These are phyloP conservation scores for Cryptococcus amylolentus DNA, from an alignment of 1,284 basidiomycete species.

Conservation along the genomic window DNA sequence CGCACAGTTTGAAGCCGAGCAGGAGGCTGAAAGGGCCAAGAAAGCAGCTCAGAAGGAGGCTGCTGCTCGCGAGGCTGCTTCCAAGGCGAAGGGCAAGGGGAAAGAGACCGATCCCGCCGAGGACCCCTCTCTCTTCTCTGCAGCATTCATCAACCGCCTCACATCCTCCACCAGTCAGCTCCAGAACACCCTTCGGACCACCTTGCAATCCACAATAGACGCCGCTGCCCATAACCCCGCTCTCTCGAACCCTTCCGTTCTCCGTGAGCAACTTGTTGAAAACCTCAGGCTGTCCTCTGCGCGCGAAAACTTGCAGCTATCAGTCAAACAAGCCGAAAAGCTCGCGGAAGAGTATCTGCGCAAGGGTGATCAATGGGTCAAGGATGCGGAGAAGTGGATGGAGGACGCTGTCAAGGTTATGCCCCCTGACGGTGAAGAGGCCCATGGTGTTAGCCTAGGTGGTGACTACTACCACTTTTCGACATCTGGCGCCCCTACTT, in stretches of 20 bases:
- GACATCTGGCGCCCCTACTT: conserved; percentile 16
- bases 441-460: conserved; percentile 52
- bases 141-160: conserved; percentile 32
- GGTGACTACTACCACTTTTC: conserved; percentile 70
- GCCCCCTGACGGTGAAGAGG: conserved; percentile 63
- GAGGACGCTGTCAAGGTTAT: conserved; percentile 76
- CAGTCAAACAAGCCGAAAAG: conserved; percentile 70
- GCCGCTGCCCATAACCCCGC: conserved; percentile 54
- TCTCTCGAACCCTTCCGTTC: conserved; percentile 41
- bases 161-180: conserved; percentile 36
- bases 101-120: conserved; percentile 21
- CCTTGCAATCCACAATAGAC: conserved; percentile 59
- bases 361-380: conserved; percentile 65
- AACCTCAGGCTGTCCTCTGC: conserved; percentile 59
- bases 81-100: conserved; percentile 30
- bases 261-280: conserved; percentile 62
- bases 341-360: conserved; percentile 63
- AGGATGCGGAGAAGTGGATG: conserved; percentile 64
- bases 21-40: conserved; percentile 23
- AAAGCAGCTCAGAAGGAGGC: conserved; percentile 1
- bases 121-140: conserved; percentile 7
- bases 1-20: conserved; percentile 27
- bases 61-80: too few species aligned
- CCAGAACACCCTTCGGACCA: conserved; percentile 54
- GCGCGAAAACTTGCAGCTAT: conserved; percentile 43